A percentile compares a stretch with the other conserved stretches of the same genome.
Evolutionary conservation across 78 protist genomes (phyloP).

Genomic region (Dictyostelium intermedium): DNA sequence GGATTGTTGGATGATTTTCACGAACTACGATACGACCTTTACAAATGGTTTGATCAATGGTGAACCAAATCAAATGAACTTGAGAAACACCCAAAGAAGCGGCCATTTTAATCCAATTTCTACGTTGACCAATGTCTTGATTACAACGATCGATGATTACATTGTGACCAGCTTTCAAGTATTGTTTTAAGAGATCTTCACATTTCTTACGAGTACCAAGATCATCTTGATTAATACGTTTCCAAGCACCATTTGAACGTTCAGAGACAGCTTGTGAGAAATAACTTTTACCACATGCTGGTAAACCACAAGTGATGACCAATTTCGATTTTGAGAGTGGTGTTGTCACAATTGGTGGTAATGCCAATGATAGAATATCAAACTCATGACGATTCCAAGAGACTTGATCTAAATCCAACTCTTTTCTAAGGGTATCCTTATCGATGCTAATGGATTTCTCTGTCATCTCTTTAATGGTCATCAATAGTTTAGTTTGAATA

Average conservation of each 20-base stretch:
- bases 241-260: slow-evolving; percentile 7
- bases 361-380: slow-evolving; percentile 17
- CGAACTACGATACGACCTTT: slow-evolving; percentile 49
- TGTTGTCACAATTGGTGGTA: neutral
- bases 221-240: slow-evolving; percentile 63
- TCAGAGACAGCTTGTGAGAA: neutral
- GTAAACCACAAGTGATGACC: slow-evolving; percentile 41
- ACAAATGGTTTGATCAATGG: slow-evolving; percentile 24
- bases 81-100: neutral
- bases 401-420: slow-evolving; percentile 23
- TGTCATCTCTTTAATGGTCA: neutral
- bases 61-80: slow-evolving; percentile 50
- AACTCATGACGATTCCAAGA: slow-evolving; percentile 27
- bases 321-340: neutral
- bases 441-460: slow-evolving; percentile 19
- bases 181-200: slow-evolving; percentile 2
- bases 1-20: slow-evolving; percentile 68
- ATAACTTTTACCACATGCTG: slow-evolving; percentile 64
- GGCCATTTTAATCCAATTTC: slow-evolving; percentile 34
- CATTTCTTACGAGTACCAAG: slow-evolving; percentile 61
- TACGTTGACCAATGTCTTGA: slow-evolving; percentile 41
- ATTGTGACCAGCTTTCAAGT: slow-evolving; percentile 16
- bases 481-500: slow-evolving; percentile 2
- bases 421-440: neutral
- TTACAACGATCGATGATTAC: slow-evolving; percentile 53